Conservation (phyloP, 2,329 filamentous ascomycete species). For the Alternaria sp. region DNA sequence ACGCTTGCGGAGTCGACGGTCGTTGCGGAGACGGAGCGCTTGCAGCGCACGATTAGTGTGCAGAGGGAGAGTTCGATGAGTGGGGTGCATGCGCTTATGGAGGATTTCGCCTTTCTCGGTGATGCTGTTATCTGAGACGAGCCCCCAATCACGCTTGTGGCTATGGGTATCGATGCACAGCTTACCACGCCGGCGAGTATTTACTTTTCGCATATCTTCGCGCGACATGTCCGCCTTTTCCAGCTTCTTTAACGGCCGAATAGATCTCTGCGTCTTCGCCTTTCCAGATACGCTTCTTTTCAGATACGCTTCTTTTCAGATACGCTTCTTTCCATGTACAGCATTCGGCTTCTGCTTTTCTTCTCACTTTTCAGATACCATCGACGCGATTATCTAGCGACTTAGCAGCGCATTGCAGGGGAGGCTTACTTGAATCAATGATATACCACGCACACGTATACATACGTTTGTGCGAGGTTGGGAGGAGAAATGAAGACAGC, state of each 20-base stretch:
- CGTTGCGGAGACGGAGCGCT: not conserved
- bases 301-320: not conserved
- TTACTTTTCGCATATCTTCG: not conserved
- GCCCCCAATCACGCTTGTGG: not conserved
- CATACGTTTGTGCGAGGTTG: not conserved
- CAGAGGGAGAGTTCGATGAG: constrained; percentile 31
- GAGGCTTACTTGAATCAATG: not conserved
- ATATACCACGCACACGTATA: not conserved
- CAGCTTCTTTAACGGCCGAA: not conserved
- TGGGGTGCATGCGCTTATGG: constrained; percentile 33
- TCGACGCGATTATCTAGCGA: not conserved
- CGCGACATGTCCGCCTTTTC: not conserved
- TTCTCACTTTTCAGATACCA: not conserved
- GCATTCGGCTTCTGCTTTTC: not conserved
- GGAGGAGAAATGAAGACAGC: not conserved
- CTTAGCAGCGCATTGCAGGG: not conserved
- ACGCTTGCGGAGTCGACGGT: constrained; percentile 31
- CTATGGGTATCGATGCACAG: not conserved
- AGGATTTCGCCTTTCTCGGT: constrained; percentile 44
- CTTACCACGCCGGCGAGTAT: not conserved
- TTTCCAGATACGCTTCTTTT: not conserved
- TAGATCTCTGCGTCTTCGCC: not conserved
- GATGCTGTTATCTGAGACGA: constrained; percentile 34
- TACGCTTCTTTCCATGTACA: not conserved
- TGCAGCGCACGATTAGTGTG: constrained; percentile 13